Conservation (phyloP, 345 rosid species). For the Litchi chinensis region DNA sequence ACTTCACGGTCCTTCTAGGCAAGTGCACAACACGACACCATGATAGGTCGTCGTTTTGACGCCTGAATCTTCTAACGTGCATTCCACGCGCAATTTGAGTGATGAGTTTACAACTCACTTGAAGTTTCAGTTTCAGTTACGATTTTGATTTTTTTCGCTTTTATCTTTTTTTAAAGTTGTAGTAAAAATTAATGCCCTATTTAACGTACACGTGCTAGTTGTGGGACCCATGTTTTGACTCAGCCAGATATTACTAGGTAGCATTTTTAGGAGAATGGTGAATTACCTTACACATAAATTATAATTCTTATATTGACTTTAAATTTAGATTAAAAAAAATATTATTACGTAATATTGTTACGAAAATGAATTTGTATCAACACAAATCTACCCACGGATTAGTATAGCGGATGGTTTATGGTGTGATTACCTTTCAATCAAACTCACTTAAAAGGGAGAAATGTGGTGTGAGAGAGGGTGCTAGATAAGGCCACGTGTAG, state of each 20-base stretch:
- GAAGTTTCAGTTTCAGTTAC: slow-evolving; percentile 15
- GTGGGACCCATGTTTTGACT: background rate
- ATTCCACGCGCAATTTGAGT: background rate
- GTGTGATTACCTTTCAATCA: background rate
- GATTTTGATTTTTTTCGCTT: background rate
- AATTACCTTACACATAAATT: too few relatives aligned
- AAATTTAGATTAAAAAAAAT: too few relatives aligned
- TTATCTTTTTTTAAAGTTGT: background rate
- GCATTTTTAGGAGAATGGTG: too few relatives aligned
- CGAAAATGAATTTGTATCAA: too few relatives aligned
- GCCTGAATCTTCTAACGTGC: background rate
- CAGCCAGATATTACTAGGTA: background rate
- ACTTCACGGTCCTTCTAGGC: background rate
- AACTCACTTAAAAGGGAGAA: background rate
- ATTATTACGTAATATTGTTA: too few relatives aligned
- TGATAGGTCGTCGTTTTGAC: background rate
- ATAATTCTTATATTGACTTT: too few relatives aligned
- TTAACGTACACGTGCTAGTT: slow-evolving; percentile 17
- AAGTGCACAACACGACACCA: background rate
- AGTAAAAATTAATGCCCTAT: background rate
- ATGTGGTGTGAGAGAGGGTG: background rate
- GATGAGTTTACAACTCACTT: background rate
- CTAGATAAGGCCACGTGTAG: background rate
- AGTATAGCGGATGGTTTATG: too few relatives aligned
- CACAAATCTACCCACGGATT: too few relatives aligned